Percentiles rank a stretch among this genome's conserved stretches.
phyloP scores from a whole-genome alignment of 1,139 yeast species.

The Blastobotrys petasosporus region DNA sequence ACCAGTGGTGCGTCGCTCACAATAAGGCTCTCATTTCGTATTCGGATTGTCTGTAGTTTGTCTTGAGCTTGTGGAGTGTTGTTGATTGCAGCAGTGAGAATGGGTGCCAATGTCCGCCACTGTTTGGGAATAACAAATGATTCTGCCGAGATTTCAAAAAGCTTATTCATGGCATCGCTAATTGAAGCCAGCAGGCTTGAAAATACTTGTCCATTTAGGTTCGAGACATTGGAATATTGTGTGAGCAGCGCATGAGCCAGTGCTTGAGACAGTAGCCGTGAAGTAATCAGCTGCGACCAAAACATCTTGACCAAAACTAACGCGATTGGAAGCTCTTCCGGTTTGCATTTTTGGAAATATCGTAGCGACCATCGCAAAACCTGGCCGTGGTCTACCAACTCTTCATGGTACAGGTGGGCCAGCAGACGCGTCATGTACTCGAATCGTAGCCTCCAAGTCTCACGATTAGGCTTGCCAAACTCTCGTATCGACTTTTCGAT shows the following conservation, averaged over 20 bases:
- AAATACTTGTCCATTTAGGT: conserved; percentile 24
- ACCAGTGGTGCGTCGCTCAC: conserved; percentile 23
- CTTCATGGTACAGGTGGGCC: conserved; percentile 62
- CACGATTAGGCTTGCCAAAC: conserved; percentile 21
- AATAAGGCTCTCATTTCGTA: conserved; percentile 29
- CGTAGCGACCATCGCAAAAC: conserved; percentile 60
- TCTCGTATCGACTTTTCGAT: conserved; percentile 42
- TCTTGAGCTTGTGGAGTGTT: conserved; percentile 21
- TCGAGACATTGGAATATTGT: conserved; percentile 19
- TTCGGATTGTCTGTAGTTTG: conserved; percentile 31
- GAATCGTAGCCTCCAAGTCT: conserved; percentile 47
- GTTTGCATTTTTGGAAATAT: conserved; percentile 46
- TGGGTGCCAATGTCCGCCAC: conserved; percentile 60
- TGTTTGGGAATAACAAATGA: conserved; percentile 70
- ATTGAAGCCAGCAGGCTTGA: conserved; percentile 17
- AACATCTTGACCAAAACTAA: conserved; percentile 57
- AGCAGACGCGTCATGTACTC: conserved; percentile 55
- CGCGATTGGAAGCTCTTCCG: conserved; percentile 46
- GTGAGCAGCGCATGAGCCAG: conserved; percentile 28
- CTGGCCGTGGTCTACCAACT: conserved; percentile 53
- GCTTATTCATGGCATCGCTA: conserved; percentile 19
- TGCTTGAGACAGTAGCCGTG: conserved; percentile 37
- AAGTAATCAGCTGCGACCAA: conserved; percentile 59
- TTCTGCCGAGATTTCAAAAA: conserved; percentile 55
- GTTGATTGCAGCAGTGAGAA: conserved; percentile 40